Conservation (phyloP, 2,329 filamentous ascomycete species). For the Aspergillus persii region DNA sequence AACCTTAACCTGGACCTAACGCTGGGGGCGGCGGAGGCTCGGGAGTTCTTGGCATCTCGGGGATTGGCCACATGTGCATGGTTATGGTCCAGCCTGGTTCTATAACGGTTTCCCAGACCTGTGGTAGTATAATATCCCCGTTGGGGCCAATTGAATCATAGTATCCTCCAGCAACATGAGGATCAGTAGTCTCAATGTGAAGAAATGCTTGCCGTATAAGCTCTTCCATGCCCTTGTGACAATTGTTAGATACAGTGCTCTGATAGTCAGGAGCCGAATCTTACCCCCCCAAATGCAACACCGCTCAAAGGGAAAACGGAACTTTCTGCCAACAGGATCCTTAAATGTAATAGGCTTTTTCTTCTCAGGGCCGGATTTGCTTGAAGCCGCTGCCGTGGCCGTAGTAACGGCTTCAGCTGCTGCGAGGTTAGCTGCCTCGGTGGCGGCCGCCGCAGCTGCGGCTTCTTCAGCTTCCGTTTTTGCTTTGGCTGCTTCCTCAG, state of each 20-base stretch:
- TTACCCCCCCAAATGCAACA: constrained; percentile 80
- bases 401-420: constrained; percentile 36
- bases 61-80: constrained; percentile 66
- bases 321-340: constrained; percentile 86
- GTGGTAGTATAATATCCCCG: constrained; percentile 77
- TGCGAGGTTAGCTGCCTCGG: constrained; percentile 36
- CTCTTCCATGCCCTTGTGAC: constrained; percentile 72
- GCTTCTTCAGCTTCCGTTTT: constrained; percentile 45
- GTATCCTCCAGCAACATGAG: constrained; percentile 72
- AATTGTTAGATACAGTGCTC: constrained; percentile 6
- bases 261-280: constrained; percentile 29
- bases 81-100: constrained; percentile 73
- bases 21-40: constrained; percentile 32
- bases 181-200: constrained; percentile 72
- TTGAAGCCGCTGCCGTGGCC: constrained; percentile 34
- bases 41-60: constrained; percentile 48
- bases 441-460: constrained; percentile 36
- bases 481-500: constrained; percentile 50
- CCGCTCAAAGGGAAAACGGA: constrained; percentile 83
- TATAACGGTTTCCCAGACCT: constrained; percentile 77
- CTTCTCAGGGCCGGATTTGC: constrained; percentile 49
- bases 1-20: too few species aligned
- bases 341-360: constrained; percentile 84
- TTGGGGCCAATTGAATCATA: constrained; percentile 78
- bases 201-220: constrained; percentile 81